Percentiles rank a stretch among this genome's conserved stretches.
phyloP scores from a whole-genome alignment of 495 filamentous ascomycete species.

The Sporormia fimetaria region DNA sequence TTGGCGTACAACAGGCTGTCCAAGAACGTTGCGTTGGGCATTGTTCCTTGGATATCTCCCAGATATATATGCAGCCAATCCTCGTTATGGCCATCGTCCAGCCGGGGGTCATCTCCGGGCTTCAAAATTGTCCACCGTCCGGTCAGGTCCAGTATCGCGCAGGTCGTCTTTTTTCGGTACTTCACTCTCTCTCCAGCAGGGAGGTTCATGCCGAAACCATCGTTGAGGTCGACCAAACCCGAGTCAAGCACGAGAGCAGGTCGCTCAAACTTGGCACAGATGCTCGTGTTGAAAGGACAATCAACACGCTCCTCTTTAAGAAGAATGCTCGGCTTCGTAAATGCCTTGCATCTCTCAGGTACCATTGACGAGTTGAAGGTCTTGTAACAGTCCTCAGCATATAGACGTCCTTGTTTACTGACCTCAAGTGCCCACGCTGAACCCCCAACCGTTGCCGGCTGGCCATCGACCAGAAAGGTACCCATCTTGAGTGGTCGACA shows the following conservation, averaged over 20 bases:
- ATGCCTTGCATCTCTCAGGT: neutral
- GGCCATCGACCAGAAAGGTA: no score
- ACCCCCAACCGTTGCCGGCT: no score
- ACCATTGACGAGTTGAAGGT: neutral
- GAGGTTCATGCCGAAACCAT: constrained; percentile 7
- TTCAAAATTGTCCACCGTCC: no score
- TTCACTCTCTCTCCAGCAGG: neutral
- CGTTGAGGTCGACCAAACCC: constrained; percentile 3
- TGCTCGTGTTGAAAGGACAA: neutral
- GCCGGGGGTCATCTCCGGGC: no score
- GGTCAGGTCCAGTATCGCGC: neutral
- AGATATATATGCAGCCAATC: no score
- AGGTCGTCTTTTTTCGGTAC: constrained; percentile 7
- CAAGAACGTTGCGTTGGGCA: no score
- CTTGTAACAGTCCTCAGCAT: neutral
- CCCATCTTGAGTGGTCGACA: no score
- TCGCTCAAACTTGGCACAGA: neutral
- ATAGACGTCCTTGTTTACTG: no score
- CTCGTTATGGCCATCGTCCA: no score
- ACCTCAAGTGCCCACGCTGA: no score
- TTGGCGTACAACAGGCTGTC: no score
- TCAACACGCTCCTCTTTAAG: neutral
- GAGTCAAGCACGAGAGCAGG: constrained; percentile 3
- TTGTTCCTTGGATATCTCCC: no score
- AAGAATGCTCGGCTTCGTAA: neutral